phyloP scores from a whole-genome alignment of 495 filamentous ascomycete genomes.

The Penicillium crystallinum region DNA sequence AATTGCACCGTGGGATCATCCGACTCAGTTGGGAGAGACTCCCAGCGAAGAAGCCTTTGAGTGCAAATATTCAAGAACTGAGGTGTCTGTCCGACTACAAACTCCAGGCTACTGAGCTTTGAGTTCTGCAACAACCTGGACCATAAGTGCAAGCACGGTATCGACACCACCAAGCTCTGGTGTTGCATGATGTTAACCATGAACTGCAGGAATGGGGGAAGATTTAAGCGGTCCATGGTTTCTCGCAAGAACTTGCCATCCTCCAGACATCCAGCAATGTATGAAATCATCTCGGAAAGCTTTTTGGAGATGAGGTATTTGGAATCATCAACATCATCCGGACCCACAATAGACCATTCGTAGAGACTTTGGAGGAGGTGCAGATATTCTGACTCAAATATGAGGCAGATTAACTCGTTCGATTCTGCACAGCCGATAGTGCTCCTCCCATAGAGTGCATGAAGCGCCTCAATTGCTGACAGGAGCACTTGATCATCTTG shows the following conservation, averaged over 20 bases:
- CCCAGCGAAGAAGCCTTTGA: constrained; percentile 73
- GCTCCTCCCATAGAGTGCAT: constrained; percentile 71
- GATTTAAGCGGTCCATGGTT: constrained; percentile 49
- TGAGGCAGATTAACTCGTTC: constrained; percentile 66
- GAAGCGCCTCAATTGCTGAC: constrained; percentile 77
- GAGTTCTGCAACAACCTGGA: constrained; percentile 68
- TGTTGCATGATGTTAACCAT: constrained; percentile 74
- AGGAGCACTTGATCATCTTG: constrained; percentile 69
- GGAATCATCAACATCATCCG: constrained; percentile 77
- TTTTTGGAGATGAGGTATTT: constrained; percentile 91
- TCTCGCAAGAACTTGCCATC: constrained; percentile 61
- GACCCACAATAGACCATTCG: constrained; percentile 75
- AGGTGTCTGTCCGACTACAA: constrained; percentile 64
- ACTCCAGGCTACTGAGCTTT: constrained; percentile 56
- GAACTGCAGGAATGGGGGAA: constrained; percentile 73
- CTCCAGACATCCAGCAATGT: constrained; percentile 76
- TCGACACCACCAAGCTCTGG: constrained; percentile 85
- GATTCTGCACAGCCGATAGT: constrained; percentile 77
- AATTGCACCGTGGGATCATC: constrained; percentile 75
- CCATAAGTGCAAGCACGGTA: constrained; percentile 88
- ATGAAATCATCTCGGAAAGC: constrained; percentile 87
- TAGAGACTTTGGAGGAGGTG: constrained; percentile 69
- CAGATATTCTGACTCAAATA: constrained; percentile 67
- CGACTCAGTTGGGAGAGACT: constrained; percentile 72
- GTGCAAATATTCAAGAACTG: constrained; percentile 76